Percentiles rank a stretch among this genome's conserved stretches.
phyloP scores from a whole-genome alignment of 1,284 basidiomycete genomes.

The Pulchroboletus neoregius region DNA sequence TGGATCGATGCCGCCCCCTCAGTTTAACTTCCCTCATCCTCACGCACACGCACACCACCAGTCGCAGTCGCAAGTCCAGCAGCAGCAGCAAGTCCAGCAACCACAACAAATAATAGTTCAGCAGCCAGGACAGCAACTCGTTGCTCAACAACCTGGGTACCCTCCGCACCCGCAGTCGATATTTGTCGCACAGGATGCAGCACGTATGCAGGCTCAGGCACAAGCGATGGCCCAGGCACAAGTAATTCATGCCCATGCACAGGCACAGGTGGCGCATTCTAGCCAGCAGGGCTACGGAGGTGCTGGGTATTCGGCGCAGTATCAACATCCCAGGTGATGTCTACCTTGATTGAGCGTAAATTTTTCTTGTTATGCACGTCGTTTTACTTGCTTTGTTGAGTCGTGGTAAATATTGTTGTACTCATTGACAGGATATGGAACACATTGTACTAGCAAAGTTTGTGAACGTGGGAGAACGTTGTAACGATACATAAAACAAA shows the following conservation, averaged over 20 bases:
- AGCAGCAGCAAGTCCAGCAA: constrained; percentile 36
- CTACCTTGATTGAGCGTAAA: neutral
- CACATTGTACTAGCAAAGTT: too few species aligned
- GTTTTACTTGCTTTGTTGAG: constrained; percentile 12
- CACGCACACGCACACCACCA: constrained; percentile 47
- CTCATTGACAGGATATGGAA: too few species aligned
- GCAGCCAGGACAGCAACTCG: constrained; percentile 35
- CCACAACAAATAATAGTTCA: constrained; percentile 38
- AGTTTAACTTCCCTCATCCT: constrained; percentile 67
- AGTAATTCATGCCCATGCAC: constrained; percentile 38
- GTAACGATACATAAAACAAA: constrained; percentile 13
- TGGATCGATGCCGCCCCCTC: constrained; percentile 61
- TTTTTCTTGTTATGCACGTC: neutral
- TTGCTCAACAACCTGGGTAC: constrained; percentile 35
- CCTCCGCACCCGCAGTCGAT: constrained; percentile 38
- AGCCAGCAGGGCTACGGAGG: constrained; percentile 29
- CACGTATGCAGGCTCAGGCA: constrained; percentile 40
- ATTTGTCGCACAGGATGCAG: constrained; percentile 34
- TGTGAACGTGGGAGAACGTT: constrained; percentile 27
- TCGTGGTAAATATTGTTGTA: neutral
- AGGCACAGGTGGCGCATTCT: constrained; percentile 31
- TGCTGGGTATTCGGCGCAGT: constrained; percentile 30
- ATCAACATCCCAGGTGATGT: constrained; percentile 32
- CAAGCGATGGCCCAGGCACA: constrained; percentile 40
- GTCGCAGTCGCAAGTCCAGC: constrained; percentile 44